A percentile compares a stretch with the other conserved stretches of the same genome.
phyloP scores from a whole-genome alignment of 768 basidiomycete species.

The Mrakia gelida region DNA sequence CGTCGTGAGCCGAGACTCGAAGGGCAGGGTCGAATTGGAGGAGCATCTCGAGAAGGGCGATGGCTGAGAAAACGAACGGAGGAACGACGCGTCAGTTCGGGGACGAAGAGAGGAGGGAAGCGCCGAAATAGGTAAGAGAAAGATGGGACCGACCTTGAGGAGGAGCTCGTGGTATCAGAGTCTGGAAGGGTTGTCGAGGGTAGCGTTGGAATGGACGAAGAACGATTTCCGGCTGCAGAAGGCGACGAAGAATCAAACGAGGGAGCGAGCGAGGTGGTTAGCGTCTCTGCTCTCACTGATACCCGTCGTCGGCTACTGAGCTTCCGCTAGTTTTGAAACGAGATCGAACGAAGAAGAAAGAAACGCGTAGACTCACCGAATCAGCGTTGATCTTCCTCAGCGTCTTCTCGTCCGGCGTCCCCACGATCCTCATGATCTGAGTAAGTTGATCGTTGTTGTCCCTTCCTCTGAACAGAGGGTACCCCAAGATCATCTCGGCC shows the following conservation, averaged over 20 bases:
- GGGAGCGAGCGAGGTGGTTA: constrained; percentile 11
- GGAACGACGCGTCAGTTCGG: neutral
- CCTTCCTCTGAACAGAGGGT: constrained; percentile 90
- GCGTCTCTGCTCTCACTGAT: no score
- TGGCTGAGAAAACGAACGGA: constrained; percentile 50
- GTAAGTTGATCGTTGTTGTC: constrained; percentile 97
- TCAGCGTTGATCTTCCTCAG: constrained; percentile 84
- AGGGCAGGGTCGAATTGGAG: constrained; percentile 93
- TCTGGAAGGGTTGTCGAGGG: constrained; percentile 72
- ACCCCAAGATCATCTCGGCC: constrained; percentile 98
- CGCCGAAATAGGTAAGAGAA: neutral
- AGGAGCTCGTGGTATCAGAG: constrained; percentile 78
- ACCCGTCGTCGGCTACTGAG: no score
- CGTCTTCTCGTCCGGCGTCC: constrained; percentile 84
- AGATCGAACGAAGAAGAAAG: neutral
- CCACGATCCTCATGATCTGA: constrained; percentile 95
- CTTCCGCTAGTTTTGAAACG: no score
- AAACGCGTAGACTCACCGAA: constrained; percentile 58
- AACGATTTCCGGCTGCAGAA: constrained; percentile 71
- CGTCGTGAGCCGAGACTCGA: constrained; percentile 84
- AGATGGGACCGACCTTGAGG: constrained; percentile 58
- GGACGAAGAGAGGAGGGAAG: neutral
- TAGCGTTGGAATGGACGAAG: constrained; percentile 82
- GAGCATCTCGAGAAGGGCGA: constrained; percentile 88
- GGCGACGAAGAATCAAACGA: neutral